Evolutionary conservation across 164 flowering plant genomes (phyloP).

Genomic region (Vitis amurensis): DNA sequence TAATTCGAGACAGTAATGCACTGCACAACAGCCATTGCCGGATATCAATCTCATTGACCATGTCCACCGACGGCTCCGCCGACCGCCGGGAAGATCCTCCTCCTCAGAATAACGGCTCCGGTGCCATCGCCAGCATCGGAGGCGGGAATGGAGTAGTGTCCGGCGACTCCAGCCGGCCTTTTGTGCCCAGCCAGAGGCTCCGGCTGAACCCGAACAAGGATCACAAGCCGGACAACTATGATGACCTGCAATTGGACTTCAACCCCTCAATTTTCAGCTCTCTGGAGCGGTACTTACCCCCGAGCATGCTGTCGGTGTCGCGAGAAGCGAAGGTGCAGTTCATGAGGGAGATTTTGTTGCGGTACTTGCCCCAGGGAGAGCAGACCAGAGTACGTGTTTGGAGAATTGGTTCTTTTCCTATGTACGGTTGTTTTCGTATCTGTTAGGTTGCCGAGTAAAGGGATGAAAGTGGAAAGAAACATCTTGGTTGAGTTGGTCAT

Average conservation of each 20-base stretch:
- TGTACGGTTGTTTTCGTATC: background rate
- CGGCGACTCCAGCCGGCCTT: background rate
- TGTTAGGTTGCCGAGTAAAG: background rate
- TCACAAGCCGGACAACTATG: conserved; percentile 25
- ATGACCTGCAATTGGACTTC: conserved; percentile 21
- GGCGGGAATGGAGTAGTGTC: background rate
- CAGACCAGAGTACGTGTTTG: conserved; percentile 18
- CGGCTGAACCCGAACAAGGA: conserved; percentile 20
- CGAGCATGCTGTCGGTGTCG: conserved; percentile 10
- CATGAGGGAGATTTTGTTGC: conserved; percentile 26
- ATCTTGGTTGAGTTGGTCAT: too few relatives aligned
- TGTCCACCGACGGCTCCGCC: background rate
- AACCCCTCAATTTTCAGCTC: conserved; percentile 16
- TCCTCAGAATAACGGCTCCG: too few relatives aligned
- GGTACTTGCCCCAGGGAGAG: conserved; percentile 21
- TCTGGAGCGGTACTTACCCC: conserved; percentile 23
- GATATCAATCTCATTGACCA: too few relatives aligned
- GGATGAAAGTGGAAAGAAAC: too few relatives aligned
- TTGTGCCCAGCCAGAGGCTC: conserved; percentile 15
- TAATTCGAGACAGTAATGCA: too few relatives aligned
- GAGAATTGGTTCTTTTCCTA: background rate
- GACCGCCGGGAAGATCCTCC: conserved; percentile 11
- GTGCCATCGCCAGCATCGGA: background rate
- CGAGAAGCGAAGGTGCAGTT: conserved; percentile 18
- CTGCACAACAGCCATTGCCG: too few relatives aligned